Evolutionary conservation across 169 alveolate species (phyloP).

Genomic region (Condylostoma magnum): DNA sequence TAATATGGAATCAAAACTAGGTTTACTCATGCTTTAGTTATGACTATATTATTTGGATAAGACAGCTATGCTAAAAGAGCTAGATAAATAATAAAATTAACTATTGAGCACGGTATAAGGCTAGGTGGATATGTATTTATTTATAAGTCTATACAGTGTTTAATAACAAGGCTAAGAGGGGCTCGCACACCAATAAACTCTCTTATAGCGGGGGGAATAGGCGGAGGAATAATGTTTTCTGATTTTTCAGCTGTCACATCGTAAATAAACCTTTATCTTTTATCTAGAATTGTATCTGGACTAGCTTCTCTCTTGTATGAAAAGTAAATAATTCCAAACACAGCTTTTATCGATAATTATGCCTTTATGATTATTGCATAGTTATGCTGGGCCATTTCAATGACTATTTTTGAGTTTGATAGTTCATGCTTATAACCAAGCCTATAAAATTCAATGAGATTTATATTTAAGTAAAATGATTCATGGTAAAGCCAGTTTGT

Average conservation of each 20-base stretch:
- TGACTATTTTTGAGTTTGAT: too few relatives aligned
- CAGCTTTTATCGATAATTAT: too few relatives aligned
- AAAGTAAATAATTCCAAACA: too few relatives aligned
- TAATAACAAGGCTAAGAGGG: slow-evolving; percentile 16
- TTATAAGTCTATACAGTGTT: slow-evolving; percentile 35
- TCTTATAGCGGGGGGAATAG: slow-evolving; percentile 43
- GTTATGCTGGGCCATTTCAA: too few relatives aligned
- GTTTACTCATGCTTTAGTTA: slow-evolving; percentile 57
- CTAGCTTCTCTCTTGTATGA: slow-evolving; percentile 11
- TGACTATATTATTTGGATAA: slow-evolving; percentile 43
- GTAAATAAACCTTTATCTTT: slow-evolving; percentile 43
- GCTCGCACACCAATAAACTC: slow-evolving; percentile 24
- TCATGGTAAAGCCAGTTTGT: too few relatives aligned
- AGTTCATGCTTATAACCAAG: too few relatives aligned
- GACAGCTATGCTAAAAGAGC: slow-evolving; percentile 26
- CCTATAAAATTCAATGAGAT: too few relatives aligned
- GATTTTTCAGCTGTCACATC: slow-evolving; percentile 33
- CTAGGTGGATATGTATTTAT: slow-evolving; percentile 40
- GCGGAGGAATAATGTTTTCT: slow-evolving; percentile 20
- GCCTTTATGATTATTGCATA: too few relatives aligned
- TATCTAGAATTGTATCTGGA: slow-evolving; percentile 42
- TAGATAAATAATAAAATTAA: slow-evolving; percentile 30
- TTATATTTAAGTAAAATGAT: too few relatives aligned
- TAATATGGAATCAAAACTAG: slow-evolving; percentile 52
- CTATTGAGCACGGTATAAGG: slow-evolving; percentile 40